These are phyloP conservation scores for Lunasporangiospora selenospora DNA, from an alignment of 192 early-diverging fungal species.

Conservation along the genomic window DNA sequence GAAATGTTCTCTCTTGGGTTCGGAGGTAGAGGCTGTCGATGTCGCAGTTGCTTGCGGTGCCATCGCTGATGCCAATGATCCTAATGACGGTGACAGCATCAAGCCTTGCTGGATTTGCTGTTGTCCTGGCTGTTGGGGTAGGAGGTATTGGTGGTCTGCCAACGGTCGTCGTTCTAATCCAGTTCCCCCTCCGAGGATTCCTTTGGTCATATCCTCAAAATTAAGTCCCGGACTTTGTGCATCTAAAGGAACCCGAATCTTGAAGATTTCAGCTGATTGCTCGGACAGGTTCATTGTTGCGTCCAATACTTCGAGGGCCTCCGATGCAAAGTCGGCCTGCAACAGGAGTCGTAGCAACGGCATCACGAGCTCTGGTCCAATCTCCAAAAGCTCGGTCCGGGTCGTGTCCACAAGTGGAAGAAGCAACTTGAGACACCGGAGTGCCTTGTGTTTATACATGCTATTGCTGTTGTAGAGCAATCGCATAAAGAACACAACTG, in stretches of 20 bases:
- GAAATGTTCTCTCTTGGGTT: constrained; percentile 2
- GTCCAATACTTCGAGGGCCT: constrained; percentile 80
- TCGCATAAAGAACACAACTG: constrained; percentile 66
- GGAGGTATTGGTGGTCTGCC: too few species aligned
- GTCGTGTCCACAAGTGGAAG: constrained; percentile 61
- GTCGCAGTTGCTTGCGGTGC: too few species aligned
- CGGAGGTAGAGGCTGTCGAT: constrained; percentile 8
- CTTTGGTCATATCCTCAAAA: constrained; percentile 49
- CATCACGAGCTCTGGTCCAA: constrained; percentile 69
- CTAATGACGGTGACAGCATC: too few species aligned
- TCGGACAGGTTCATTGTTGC: constrained; percentile 57
- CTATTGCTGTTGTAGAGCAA: constrained; percentile 67
- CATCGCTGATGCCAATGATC: too few species aligned
- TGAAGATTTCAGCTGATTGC: constrained; percentile 39
- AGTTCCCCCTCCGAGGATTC: constrained; percentile 39
- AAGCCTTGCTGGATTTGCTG: too few species aligned
- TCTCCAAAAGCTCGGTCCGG: constrained; percentile 44
- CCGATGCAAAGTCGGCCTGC: constrained; percentile 64
- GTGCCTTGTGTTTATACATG: constrained; percentile 66
- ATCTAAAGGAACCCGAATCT: constrained; percentile 38
- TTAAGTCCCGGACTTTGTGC: constrained; percentile 29
- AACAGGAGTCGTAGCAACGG: constrained; percentile 72
- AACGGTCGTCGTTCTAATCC: constrained; percentile 34
- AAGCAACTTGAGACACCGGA: constrained; percentile 71
- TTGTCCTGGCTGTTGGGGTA: too few species aligned